Evolutionary conservation across 495 filamentous ascomycete species (phyloP).

Genomic region (Penicillium pulvis): DNA sequence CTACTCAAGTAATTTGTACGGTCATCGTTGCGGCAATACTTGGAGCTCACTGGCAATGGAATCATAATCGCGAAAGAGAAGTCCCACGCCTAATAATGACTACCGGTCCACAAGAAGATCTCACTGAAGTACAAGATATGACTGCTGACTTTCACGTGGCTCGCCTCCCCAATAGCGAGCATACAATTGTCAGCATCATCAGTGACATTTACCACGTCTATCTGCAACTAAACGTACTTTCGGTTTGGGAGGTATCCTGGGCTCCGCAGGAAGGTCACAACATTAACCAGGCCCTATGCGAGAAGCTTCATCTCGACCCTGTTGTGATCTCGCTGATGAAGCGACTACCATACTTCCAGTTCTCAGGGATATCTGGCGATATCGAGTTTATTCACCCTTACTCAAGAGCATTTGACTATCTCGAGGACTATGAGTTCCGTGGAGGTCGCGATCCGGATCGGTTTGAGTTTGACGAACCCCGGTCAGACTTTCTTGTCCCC

Average conservation of each 20-base stretch:
- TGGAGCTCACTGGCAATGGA: not conserved
- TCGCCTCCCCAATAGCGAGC: not conserved
- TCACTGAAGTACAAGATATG: not conserved
- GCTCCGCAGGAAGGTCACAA: not conserved
- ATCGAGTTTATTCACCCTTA: not conserved
- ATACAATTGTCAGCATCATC: constrained; percentile 2
- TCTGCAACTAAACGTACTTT: constrained; percentile 1
- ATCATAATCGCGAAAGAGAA: not conserved
- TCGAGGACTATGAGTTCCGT: not conserved
- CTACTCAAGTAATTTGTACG: not conserved
- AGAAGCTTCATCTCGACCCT: constrained; percentile 2
- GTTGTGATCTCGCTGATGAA: constrained; percentile 6
- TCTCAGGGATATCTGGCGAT: not conserved
- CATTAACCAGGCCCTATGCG: not conserved
- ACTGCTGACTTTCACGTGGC: constrained; percentile 1
- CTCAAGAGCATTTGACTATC: not conserved
- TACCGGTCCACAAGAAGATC: not conserved
- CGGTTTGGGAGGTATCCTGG: constrained; percentile 1
- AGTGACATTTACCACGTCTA: not conserved
- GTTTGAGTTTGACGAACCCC: not conserved
- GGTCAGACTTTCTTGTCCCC: constrained; percentile 1
- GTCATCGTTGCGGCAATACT: not conserved
- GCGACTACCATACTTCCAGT: constrained; percentile 1
- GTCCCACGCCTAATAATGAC: not conserved
- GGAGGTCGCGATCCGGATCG: not conserved